Evolutionary conservation across 148 eudicot genomes (phyloP), one percentile per base, ranked within the genome.

Genomic region (Vaccinium myrtillus): DNA sequence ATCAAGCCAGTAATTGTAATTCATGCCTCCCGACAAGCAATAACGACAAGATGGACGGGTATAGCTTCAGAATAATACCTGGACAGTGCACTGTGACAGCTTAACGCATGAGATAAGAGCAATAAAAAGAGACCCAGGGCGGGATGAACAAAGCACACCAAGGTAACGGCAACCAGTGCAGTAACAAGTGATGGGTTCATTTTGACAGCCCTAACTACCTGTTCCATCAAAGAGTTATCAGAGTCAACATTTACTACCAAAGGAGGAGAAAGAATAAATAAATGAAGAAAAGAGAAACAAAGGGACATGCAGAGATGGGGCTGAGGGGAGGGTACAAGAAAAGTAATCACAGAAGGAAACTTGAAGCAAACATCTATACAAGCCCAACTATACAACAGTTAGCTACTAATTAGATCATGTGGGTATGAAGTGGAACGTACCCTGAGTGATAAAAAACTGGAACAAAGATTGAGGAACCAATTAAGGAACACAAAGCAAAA

Each of bases 111-210:
- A 82, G 92, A 91, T 32, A 91, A 58, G 81, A 94, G 87, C 90
- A 97, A 87, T 65, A 95, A 54, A 63, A 90, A 86, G 49, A 97
- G 91, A 85, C 99, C 99, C 86, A 97, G 81, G 2, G 99, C 92
- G 50, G 99, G 98, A 88, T 97, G 99, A 86, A 93, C 90, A 89
- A 92, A 91, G 92, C 93, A 91, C 75, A 91, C 94, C 88, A 97
- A 86, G 80, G 89, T 81, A 83, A 89, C 82, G 15, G 98, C 92
- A 83, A 89, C 87, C 83, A 93, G 76, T 51, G 92, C 90, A 21
- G 93, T 85, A 76, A 90, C 88, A 71, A 93, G 86, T 80, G 87
- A 86, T 63, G 95, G 94, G 86, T 93, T 90, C 39, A 86, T 85
- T 86, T 87, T 91, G 70, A 94, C 67, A 69, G 89, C 85, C 89